These are phyloP conservation scores for Gossypium bickii DNA, from an alignment of 345 rosid genomes.

Conservation along the genomic window DNA sequence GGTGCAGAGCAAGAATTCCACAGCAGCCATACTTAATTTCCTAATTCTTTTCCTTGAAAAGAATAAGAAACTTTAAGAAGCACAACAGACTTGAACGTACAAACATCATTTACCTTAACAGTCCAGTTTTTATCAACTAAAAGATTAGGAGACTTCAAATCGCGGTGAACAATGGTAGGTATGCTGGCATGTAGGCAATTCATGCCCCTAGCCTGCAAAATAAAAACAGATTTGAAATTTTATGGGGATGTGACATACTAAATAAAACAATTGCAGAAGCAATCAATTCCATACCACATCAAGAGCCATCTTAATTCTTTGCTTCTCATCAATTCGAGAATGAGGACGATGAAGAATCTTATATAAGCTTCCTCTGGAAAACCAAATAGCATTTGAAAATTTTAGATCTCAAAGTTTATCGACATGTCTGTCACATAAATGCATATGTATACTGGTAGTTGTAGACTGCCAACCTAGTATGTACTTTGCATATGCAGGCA, in stretches of 20 bases:
- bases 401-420: conserved; percentile 4
- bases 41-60: not conserved
- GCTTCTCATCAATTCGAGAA: conserved; percentile 83
- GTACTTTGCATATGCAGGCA: not conserved
- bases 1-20: not conserved
- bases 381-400: conserved; percentile 20
- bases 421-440: not conserved
- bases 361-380: conserved; percentile 87
- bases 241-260: conserved; percentile 2
- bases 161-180: conserved; percentile 97
- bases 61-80: not conserved
- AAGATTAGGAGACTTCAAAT: conserved; percentile 96
- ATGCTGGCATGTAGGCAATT: conserved; percentile 90
- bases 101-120: conserved; percentile 58
- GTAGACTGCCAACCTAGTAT: conserved; percentile 12
- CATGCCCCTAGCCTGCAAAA: conserved; percentile 94
- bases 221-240: conserved; percentile 12
- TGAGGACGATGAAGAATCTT: conserved; percentile 92
- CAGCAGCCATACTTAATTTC: not conserved
- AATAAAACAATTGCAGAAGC: not conserved
- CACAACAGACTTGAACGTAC: not conserved
- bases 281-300: conserved; percentile 71
- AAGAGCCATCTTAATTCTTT: conserved; percentile 96
- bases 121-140: conserved; percentile 98
- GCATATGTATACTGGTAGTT: not conserved